Evolutionary conservation across 106 monocot species (phyloP).

Genomic region (Ottelia alismoides): DNA sequence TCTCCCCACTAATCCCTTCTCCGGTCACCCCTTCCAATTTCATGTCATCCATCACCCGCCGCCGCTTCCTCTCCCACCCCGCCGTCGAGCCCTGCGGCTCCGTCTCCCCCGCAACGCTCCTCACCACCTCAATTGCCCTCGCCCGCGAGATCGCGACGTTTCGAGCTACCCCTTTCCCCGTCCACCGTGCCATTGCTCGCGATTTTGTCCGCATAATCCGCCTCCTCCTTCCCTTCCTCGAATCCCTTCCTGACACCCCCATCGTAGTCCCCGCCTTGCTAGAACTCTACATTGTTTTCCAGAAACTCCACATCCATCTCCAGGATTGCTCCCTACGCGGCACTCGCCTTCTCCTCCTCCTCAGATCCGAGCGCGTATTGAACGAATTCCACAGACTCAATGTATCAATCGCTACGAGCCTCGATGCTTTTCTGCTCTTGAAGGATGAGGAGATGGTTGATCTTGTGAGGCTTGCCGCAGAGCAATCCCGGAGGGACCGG

Average conservation of each 20-base stretch:
- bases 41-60: not conserved
- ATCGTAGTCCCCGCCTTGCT: slow-evolving; percentile 26
- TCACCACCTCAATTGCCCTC: slow-evolving; percentile 26
- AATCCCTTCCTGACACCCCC: slow-evolving; percentile 3
- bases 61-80: slow-evolving; percentile 5
- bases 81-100: not conserved
- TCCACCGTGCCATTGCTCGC: slow-evolving; percentile 20
- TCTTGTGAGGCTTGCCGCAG: slow-evolving; percentile 23
- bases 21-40: no score
- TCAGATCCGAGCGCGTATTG: slow-evolving; percentile 30
- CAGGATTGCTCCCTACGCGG: slow-evolving; percentile 32
- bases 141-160: slow-evolving; percentile 15
- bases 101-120: slow-evolving; percentile 30
- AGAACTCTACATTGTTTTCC: slow-evolving; percentile 71
- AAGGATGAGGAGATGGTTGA: slow-evolving; percentile 14
- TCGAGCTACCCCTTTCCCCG: no score
- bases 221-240: slow-evolving; percentile 30
- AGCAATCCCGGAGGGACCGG: slow-evolving; percentile 29
- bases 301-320: slow-evolving; percentile 34
- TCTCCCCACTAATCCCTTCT: no score
- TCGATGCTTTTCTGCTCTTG: slow-evolving; percentile 40
- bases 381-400: slow-evolving; percentile 39
- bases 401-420: slow-evolving; percentile 31
- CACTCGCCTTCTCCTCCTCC: slow-evolving; percentile 42
- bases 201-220: slow-evolving; percentile 21